A percentile compares a stretch with the other conserved stretches of the same genome.
These are phyloP conservation scores for Dioszegia aurantiaca DNA, from an alignment of 768 basidiomycete genomes.

Conservation along the genomic window DNA sequence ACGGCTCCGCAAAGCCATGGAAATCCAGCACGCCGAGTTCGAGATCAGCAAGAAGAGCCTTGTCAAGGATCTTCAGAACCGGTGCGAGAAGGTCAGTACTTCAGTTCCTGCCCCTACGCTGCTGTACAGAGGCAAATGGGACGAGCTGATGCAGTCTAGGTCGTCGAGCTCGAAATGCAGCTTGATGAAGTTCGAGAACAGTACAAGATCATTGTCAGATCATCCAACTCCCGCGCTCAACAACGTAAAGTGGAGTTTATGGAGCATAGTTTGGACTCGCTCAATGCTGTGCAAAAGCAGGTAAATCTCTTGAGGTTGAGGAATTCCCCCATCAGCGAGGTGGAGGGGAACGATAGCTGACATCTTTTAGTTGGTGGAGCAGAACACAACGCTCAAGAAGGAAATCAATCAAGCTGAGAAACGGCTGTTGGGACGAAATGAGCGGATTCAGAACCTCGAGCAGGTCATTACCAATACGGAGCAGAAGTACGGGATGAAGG, in stretches of 20 bases:
- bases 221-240: constrained; percentile 96
- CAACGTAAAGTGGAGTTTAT: constrained; percentile 99
- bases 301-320: constrained; percentile 51
- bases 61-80: constrained; percentile 97
- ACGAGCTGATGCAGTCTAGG: constrained; percentile 57
- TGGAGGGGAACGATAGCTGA: neutral
- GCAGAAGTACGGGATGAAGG: constrained; percentile 82
- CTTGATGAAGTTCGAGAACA: constrained; percentile 98
- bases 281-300: constrained; percentile 96
- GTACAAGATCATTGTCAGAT: constrained; percentile 96
- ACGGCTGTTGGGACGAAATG: constrained; percentile 91
- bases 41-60: constrained; percentile 98
- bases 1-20: constrained; percentile 91
- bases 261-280: constrained; percentile 90
- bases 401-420: constrained; percentile 95
- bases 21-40: constrained; percentile 96
- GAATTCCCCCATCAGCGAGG: too few relatives aligned
- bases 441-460: constrained; percentile 96
- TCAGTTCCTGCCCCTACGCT: neutral
- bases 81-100: constrained; percentile 85
- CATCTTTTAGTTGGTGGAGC: constrained; percentile 79
- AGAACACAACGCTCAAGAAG: constrained; percentile 94
- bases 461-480: constrained; percentile 88
- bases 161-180: constrained; percentile 98
- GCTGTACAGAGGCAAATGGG: neutral